These are phyloP conservation scores for Lanmaoa pseudosensibilis DNA, from an alignment of 768 basidiomycete species.

Conservation along the genomic window DNA sequence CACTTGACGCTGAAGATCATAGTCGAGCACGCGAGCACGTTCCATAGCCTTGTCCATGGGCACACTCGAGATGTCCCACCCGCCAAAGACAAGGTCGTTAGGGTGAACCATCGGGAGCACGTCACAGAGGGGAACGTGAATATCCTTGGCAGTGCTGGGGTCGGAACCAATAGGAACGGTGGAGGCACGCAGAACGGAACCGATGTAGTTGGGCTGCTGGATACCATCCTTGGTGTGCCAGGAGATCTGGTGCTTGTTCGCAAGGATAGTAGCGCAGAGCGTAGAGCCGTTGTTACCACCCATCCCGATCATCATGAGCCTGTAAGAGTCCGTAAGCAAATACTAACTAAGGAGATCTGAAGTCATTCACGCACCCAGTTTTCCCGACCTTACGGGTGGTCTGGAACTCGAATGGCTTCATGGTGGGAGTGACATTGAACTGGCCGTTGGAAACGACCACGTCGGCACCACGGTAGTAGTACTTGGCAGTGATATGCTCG, in stretches of 20 bases:
- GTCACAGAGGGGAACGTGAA: slow-evolving; percentile 89
- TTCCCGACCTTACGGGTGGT: slow-evolving; percentile 82
- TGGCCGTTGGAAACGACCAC: slow-evolving; percentile 72
- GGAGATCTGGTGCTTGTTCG: slow-evolving; percentile 90
- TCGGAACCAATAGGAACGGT: slow-evolving; percentile 91
- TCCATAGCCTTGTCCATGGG: slow-evolving; percentile 90
- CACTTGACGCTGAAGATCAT: slow-evolving; percentile 95
- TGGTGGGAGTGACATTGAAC: slow-evolving; percentile 76
- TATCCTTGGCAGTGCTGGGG: slow-evolving; percentile 76
- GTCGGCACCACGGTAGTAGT: slow-evolving; percentile 74
- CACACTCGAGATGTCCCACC: slow-evolving; percentile 94
- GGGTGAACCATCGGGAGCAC: slow-evolving; percentile 98
- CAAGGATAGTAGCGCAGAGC: slow-evolving; percentile 89
- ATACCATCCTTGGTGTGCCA: slow-evolving; percentile 94
- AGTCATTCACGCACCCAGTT: slow-evolving; percentile 72
- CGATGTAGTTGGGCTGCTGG: slow-evolving; percentile 97
- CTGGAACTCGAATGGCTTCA: slow-evolving; percentile 85
- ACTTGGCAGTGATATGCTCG: slow-evolving; percentile 81
- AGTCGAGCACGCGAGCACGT: slow-evolving; percentile 91
- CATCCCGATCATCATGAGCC: slow-evolving; percentile 94
- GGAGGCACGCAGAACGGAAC: slow-evolving; percentile 93
- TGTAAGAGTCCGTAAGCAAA: slow-evolving; percentile 29
- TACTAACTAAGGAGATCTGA: slow-evolving; percentile 6
- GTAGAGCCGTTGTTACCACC: slow-evolving; percentile 98
- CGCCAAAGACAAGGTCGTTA: slow-evolving; percentile 94